phyloP scores from a whole-genome alignment of 331 rosid genomes.

The Spiraea crenata region DNA sequence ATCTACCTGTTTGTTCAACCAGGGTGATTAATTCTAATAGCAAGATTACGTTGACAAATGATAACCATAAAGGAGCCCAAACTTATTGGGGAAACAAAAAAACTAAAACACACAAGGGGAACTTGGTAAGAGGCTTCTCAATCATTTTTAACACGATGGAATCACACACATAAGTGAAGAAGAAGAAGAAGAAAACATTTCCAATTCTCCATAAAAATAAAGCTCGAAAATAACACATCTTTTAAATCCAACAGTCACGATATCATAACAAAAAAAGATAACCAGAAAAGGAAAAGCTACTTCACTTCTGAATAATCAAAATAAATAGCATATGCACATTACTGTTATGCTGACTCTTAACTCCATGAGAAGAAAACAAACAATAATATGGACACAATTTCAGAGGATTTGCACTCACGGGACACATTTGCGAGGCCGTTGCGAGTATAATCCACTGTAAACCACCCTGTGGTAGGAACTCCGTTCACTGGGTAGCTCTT shows the following conservation, averaged over 20 bases:
- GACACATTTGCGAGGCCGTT: constrained; percentile 34
- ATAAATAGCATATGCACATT: neutral
- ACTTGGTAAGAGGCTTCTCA: constrained; percentile 3
- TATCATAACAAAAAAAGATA: neutral
- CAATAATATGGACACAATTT: neutral
- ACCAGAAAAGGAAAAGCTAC: too few species aligned
- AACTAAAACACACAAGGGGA: neutral
- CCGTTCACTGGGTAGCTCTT: constrained; percentile 49
- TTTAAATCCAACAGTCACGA: neutral
- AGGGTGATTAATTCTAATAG: too few species aligned
- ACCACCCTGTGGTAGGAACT: constrained; percentile 45
- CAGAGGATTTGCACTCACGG: constrained; percentile 43
- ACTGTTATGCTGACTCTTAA: neutral
- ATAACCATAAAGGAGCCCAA: neutral
- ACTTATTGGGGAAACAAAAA: neutral
- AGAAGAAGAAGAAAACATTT: neutral
- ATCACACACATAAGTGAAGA: neutral
- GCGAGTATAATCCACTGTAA: constrained; percentile 50
- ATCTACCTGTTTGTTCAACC: too few species aligned
- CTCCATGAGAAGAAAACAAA: too few species aligned
- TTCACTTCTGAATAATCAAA: neutral
- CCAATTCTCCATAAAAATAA: neutral
- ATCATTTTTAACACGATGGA: neutral
- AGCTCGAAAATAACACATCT: neutral
- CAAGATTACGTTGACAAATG: too few species aligned